Percentiles rank a stretch among this genome's conserved stretches.
Conservation (phyloP, 345 rosid genomes). For the Pistacia integerrima region DNA sequence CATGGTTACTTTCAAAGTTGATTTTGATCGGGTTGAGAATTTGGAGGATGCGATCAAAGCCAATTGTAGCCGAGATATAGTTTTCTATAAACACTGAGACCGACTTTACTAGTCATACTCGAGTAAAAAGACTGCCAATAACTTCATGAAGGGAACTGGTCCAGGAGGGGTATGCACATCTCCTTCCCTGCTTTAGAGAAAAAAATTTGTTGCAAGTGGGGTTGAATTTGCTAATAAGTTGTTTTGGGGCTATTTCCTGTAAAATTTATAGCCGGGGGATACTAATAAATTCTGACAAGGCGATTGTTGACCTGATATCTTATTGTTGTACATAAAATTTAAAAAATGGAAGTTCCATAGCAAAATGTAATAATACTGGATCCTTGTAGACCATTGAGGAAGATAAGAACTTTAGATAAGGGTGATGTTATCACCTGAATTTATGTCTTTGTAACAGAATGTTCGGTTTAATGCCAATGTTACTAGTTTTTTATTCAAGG, state of each 20-base stretch:
- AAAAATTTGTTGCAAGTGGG: neutral
- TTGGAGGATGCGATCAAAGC: conserved; percentile 72
- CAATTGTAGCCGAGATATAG: conserved; percentile 70
- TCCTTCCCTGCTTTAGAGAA: conserved; percentile 4
- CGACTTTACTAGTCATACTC: conserved; percentile 1
- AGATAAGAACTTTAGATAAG: too few species aligned
- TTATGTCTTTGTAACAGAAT: neutral
- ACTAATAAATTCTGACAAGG: neutral
- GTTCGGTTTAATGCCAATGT: neutral
- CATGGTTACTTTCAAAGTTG: conserved; percentile 86
- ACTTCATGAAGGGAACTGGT: neutral
- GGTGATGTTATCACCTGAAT: too few species aligned
- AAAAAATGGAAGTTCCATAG: neutral
- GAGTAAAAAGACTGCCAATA: conserved; percentile 1
- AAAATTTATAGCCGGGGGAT: conserved; percentile 8
- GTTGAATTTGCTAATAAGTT: neutral
- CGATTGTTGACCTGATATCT: conserved; percentile 14
- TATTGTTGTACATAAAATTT: neutral
- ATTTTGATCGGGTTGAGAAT: conserved; percentile 69
- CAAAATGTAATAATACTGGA: too few species aligned
- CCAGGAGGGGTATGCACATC: conserved; percentile 9
- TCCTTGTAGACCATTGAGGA: neutral
- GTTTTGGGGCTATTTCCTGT: neutral
- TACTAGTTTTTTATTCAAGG: neutral
- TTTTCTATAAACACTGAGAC: conserved; percentile 56